These are phyloP conservation scores for Mortierella sp. DNA, from an alignment of 371 early-diverging fungal species.

Conservation along the genomic window DNA sequence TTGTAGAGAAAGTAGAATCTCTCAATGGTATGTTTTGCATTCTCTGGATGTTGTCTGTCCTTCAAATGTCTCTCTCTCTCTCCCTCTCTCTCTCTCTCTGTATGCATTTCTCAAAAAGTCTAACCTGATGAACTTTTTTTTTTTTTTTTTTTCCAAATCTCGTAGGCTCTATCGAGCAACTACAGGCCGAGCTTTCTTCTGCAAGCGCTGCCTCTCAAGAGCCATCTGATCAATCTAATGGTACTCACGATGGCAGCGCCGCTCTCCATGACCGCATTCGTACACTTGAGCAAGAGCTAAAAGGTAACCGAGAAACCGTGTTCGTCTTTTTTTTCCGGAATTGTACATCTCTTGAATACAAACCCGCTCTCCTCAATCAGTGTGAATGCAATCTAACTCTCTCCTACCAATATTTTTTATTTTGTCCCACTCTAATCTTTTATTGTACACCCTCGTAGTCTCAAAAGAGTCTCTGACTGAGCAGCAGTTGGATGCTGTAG, in stretches of 20 bases:
- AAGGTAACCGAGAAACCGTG: slow-evolving; percentile 7
- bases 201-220: background rate
- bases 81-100: background rate
- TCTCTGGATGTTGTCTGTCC: background rate
- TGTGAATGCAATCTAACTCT: background rate
- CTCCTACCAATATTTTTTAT: no score
- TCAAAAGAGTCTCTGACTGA: slow-evolving; percentile 18
- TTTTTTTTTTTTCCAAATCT: no score
- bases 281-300: slow-evolving; percentile 17
- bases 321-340: background rate
- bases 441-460: background rate
- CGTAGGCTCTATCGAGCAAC: slow-evolving; percentile 19
- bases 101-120: background rate
- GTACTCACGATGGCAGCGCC: background rate
- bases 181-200: slow-evolving; percentile 14
- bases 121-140: no score
- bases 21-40: background rate
- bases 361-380: no score
- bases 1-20: slow-evolving; percentile 12
- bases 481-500: slow-evolving; percentile 19
- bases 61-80: background rate
- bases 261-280: slow-evolving; percentile 9
- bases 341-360: no score
- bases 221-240: background rate
- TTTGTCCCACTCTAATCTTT: background rate